Percentiles rank a stretch among this genome's conserved stretches.
Conservation (phyloP, 2,329 filamentous ascomycete species). For the Chaetomium sp. region DNA sequence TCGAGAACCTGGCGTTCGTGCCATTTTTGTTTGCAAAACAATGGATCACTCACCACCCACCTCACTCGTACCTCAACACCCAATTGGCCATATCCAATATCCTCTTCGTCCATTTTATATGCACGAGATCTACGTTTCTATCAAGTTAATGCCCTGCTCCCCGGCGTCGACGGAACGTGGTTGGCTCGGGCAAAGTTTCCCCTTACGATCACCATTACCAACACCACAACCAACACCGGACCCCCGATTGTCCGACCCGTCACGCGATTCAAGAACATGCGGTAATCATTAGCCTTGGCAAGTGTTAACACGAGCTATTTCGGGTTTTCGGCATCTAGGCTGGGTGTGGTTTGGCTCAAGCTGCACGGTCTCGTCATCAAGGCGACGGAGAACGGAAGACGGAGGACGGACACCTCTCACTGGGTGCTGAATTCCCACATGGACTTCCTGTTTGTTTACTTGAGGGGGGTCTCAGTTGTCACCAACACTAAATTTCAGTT, state of each 20-base stretch:
- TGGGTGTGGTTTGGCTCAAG: background rate
- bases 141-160: background rate
- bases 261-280: background rate
- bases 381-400: background rate
- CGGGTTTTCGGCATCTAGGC: background rate
- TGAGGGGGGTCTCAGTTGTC: background rate
- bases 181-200: background rate
- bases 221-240: slow-evolving; percentile 1
- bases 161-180: background rate
- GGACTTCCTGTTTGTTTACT: no score
- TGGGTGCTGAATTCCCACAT: background rate
- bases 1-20: no score
- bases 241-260: slow-evolving; percentile 20
- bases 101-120: background rate
- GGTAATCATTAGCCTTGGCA: background rate
- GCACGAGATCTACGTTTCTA: background rate
- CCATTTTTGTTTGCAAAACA: background rate
- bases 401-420: background rate
- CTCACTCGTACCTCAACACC: background rate
- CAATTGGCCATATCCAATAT: background rate
- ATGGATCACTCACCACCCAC: background rate
- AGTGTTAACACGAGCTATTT: background rate
- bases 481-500: background rate
- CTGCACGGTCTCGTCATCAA: background rate
- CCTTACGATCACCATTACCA: background rate